A percentile compares a stretch with the other conserved stretches of the same genome.
These are phyloP conservation scores for Artemisia annua DNA, from an alignment of 129 eudicot genomes.

Conservation along the genomic window DNA sequence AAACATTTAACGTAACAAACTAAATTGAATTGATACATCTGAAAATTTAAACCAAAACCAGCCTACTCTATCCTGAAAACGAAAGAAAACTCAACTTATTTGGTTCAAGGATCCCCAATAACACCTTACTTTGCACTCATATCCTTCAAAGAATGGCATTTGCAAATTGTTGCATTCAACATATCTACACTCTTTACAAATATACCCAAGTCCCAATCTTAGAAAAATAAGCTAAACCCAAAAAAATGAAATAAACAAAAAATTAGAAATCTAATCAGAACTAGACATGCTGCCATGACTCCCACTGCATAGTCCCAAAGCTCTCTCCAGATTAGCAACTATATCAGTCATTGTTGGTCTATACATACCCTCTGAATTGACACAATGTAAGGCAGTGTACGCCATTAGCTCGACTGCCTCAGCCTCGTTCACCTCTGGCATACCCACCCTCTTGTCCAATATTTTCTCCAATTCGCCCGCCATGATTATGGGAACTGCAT, in stretches of 20 bases:
- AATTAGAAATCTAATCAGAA: conserved; percentile 14
- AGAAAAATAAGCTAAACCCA: conserved; percentile 16
- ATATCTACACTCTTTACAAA: conserved; percentile 35
- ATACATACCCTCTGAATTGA: conserved; percentile 47
- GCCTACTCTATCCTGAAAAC: background rate
- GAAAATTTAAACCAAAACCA: background rate
- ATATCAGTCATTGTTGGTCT: conserved; percentile 55
- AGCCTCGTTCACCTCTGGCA: conserved; percentile 42
- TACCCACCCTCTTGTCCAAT: conserved; percentile 52
- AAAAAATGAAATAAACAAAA: conserved; percentile 9
- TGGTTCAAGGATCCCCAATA: conserved; percentile 8
- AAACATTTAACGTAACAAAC: background rate
- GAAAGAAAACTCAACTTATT: conserved; percentile 1
- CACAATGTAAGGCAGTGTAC: conserved; percentile 51
- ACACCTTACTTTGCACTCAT: background rate
- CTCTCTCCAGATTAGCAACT: conserved; percentile 55
- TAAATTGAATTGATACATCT: background rate
- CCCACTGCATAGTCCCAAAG: conserved; percentile 43
- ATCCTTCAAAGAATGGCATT: conserved; percentile 35
- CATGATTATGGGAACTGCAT: conserved; percentile 40
- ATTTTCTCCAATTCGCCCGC: conserved; percentile 48
- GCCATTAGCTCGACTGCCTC: conserved; percentile 65
- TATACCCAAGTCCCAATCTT: conserved; percentile 17
- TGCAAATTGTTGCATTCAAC: conserved; percentile 40
- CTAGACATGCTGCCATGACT: conserved; percentile 46